These are phyloP conservation scores for Rubia occidens DNA, from an alignment of 305 asterid genomes.

Conservation along the genomic window DNA sequence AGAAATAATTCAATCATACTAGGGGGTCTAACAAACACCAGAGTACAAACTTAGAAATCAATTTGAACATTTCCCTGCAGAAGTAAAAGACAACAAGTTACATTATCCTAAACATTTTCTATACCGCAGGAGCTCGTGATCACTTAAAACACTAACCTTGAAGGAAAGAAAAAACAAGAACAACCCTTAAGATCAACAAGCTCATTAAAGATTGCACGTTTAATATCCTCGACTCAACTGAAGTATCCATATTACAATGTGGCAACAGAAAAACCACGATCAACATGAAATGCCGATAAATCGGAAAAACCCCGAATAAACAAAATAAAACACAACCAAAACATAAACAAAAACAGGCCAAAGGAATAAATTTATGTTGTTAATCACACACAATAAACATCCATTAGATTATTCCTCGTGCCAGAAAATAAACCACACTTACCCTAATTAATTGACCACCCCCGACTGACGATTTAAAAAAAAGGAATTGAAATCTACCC, in stretches of 20 bases:
- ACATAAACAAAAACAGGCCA: neutral
- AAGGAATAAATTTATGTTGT: too few relatives aligned
- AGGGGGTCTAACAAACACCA: too few relatives aligned
- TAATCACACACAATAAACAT: too few relatives aligned
- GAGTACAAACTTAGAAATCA: too few relatives aligned
- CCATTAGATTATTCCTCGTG: too few relatives aligned
- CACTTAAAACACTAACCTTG: neutral
- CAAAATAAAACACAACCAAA: neutral
- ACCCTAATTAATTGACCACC: neutral
- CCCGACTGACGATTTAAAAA: neutral
- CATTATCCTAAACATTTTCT: neutral
- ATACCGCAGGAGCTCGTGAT: neutral
- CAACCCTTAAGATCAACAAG: neutral
- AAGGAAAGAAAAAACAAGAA: neutral
- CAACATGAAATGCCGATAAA: neutral
- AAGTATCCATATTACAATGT: neutral
- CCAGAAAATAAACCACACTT: too few relatives aligned
- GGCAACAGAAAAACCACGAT: neutral
- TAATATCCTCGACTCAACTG: neutral
- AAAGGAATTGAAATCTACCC: neutral
- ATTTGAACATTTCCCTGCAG: neutral
- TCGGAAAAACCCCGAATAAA: neutral
- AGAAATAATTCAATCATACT: too few relatives aligned
- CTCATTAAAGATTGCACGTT: neutral
- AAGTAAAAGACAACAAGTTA: neutral